Conservation (phyloP, 2,329 filamentous ascomycete species). For the Beauveria pseudobassiana region DNA sequence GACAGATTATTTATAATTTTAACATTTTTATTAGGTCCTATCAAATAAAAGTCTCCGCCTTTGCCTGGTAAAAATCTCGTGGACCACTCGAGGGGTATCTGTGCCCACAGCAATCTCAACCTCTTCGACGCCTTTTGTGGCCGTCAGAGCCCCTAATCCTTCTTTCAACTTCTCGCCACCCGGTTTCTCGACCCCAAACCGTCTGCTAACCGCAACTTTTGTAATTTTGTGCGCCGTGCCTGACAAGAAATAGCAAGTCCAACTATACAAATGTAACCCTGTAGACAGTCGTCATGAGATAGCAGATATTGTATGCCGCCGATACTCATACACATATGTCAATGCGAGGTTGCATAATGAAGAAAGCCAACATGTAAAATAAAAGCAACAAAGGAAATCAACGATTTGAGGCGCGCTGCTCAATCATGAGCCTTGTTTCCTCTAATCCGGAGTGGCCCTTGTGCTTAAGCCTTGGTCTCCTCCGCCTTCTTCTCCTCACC, state of each 20-base stretch:
- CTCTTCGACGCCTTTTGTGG: neutral
- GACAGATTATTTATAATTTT: neutral
- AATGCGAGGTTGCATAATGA: slow-evolving; percentile 1
- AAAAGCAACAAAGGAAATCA: slow-evolving; percentile 20
- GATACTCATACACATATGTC: slow-evolving; percentile 6
- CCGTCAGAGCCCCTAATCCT: neutral
- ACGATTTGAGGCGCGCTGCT: slow-evolving; percentile 10
- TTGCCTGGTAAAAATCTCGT: slow-evolving; percentile 7
- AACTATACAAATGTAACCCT: slow-evolving; percentile 32
- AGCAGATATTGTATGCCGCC: slow-evolving; percentile 20
- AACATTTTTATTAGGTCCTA: slow-evolving; percentile 12
- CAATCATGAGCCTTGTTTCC: slow-evolving; percentile 31
- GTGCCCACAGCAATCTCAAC: slow-evolving; percentile 1
- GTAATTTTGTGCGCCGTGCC: slow-evolving; percentile 30
- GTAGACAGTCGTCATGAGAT: slow-evolving; percentile 19
- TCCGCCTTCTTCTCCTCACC: slow-evolving; percentile 45
- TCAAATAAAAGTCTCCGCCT: slow-evolving; percentile 6
- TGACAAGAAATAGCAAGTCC: slow-evolving; percentile 33
- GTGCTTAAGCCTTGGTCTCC: slow-evolving; percentile 32
- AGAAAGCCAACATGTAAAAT: slow-evolving; percentile 11
- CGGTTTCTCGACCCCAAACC: slow-evolving; percentile 1
- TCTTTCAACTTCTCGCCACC: neutral
- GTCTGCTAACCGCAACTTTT: slow-evolving; percentile 22
- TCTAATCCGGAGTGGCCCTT: slow-evolving; percentile 15
- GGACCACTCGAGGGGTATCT: slow-evolving; percentile 10